These are phyloP conservation scores for Penicillium herquei DNA, from an alignment of 495 filamentous ascomycete species.

Conservation along the genomic window DNA sequence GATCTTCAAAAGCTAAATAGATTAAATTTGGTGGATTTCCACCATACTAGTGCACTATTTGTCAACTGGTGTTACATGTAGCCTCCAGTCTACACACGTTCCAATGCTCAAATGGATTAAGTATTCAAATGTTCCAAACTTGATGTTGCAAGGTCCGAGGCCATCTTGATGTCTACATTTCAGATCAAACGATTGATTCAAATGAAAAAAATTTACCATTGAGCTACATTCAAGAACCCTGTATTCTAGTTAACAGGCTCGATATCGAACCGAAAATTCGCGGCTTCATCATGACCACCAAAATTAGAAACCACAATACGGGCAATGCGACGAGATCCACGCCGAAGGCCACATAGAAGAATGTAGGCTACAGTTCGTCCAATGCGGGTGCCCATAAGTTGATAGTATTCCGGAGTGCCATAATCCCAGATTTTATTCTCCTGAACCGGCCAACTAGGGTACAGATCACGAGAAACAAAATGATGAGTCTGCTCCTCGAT, in stretches of 20 bases:
- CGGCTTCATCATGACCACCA: not conserved
- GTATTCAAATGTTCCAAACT: too few relatives aligned
- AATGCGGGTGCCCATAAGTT: not conserved
- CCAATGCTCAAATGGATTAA: too few relatives aligned
- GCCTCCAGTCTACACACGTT: too few relatives aligned
- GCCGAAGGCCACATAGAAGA: not conserved
- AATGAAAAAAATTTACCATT: too few relatives aligned
- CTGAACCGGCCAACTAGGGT: not conserved
- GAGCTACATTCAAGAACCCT: too few relatives aligned
- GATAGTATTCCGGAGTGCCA: not conserved
- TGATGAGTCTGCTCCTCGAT: not conserved
- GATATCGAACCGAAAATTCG: not conserved
- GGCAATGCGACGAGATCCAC: not conserved
- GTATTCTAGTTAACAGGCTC: not conserved
- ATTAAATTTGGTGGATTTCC: not conserved
- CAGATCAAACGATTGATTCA: too few relatives aligned
- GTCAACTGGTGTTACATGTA: too few relatives aligned
- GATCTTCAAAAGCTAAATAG: not conserved
- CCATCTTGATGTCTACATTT: too few relatives aligned
- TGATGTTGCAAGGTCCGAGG: too few relatives aligned
- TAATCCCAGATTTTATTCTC: not conserved
- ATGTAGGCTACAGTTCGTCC: not conserved
- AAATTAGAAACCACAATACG: not conserved
- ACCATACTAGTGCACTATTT: too few relatives aligned
- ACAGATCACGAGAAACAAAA: not conserved